Percentiles rank a stretch among this genome's conserved stretches.
phyloP scores from a whole-genome alignment of 257 asterid genomes.

The Solanum pennellii region DNA sequence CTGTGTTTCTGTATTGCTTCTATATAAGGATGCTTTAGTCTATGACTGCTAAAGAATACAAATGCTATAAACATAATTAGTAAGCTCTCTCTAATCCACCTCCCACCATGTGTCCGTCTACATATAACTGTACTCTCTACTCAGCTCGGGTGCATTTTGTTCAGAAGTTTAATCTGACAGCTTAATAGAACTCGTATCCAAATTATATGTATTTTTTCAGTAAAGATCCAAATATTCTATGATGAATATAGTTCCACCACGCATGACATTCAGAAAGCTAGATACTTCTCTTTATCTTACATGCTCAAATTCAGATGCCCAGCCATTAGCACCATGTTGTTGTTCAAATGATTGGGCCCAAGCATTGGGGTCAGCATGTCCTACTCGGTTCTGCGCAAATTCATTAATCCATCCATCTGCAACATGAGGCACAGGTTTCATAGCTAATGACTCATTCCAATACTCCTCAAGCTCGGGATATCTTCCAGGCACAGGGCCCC shows the following conservation, averaged over 20 bases:
- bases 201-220: not conserved
- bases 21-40: not conserved
- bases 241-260: not conserved
- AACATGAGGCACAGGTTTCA: constrained; percentile 51
- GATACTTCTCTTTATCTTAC: constrained; percentile 28
- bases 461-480: constrained; percentile 75
- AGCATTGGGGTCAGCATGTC: constrained; percentile 57
- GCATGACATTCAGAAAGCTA: not conserved
- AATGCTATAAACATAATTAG: not conserved
- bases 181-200: not conserved
- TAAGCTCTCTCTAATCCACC: not conserved
- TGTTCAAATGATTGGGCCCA: constrained; percentile 93
- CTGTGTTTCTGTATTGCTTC: not conserved
- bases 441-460: constrained; percentile 86
- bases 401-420: constrained; percentile 87
- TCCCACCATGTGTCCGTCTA: not conserved
- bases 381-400: constrained; percentile 44
- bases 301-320: constrained; percentile 97
- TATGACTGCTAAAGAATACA: not conserved
- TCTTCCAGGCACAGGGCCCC: constrained; percentile 70
- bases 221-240: not conserved
- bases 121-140: not conserved
- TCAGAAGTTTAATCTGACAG: not conserved
- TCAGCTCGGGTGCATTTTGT: not conserved
- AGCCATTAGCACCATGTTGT: constrained; percentile 82